phyloP scores from a whole-genome alignment of 495 filamentous ascomycete genomes.

The Neurospora sp. region DNA sequence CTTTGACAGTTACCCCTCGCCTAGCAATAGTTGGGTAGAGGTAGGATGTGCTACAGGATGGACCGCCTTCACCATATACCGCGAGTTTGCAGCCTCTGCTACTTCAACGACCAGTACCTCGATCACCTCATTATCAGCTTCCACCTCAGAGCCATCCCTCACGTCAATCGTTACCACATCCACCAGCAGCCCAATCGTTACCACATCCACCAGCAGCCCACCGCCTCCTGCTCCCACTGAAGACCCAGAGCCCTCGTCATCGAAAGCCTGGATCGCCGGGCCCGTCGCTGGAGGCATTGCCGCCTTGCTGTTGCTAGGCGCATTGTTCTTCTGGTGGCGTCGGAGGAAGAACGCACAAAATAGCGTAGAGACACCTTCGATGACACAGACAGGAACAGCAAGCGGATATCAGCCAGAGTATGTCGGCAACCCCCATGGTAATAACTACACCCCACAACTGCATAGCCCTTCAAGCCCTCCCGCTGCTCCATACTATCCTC shows the following conservation, averaged over 20 bases:
- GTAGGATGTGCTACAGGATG: not conserved
- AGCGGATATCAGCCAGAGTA: not conserved
- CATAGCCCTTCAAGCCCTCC: not conserved
- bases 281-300: not conserved
- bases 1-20: not conserved
- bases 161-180: no score
- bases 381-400: not conserved
- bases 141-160: not conserved
- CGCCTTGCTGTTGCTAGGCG: not conserved
- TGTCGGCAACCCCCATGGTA: not conserved
- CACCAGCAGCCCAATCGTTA: no score
- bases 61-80: not conserved
- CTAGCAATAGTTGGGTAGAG: fast-evolving
- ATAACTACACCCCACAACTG: not conserved
- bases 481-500: not conserved
- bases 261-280: not conserved
- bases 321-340: not conserved
- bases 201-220: not conserved
- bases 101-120: not conserved
- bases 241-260: not conserved
- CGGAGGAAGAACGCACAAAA: not conserved
- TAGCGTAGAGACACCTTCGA: fast-evolving
- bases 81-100: fast-evolving
- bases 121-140: not conserved
- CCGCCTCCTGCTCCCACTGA: fast-evolving